A percentile compares a stretch with the other conserved stretches of the same genome.
These are phyloP conservation scores for Lodderomyces parapsilosis DNA, from an alignment of 1,139 yeast genomes.

Conservation along the genomic window DNA sequence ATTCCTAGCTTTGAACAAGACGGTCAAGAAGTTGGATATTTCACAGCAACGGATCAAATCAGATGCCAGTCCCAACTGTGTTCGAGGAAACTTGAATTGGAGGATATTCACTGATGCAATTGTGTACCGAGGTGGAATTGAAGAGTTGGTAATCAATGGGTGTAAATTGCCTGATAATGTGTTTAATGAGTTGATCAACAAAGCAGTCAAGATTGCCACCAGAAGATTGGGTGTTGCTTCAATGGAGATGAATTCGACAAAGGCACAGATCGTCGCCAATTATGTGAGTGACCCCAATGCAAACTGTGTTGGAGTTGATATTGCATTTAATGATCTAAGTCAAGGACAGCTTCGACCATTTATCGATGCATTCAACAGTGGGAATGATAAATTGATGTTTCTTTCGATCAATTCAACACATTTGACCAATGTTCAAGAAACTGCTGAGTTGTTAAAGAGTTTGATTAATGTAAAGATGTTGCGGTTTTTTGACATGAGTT, in stretches of 20 bases:
- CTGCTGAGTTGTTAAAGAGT: conserved; percentile 49
- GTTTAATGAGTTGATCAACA: conserved; percentile 50
- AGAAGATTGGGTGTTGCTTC: conserved; percentile 77
- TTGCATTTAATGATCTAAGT: conserved; percentile 77
- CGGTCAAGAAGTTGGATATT: conserved; percentile 70
- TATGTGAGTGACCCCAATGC: conserved; percentile 60
- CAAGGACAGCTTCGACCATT: conserved; percentile 53
- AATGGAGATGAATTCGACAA: conserved; percentile 58
- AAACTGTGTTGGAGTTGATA: conserved; percentile 75
- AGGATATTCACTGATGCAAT: conserved; percentile 59
- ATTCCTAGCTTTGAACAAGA: conserved; percentile 57
- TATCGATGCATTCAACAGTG: conserved; percentile 38
- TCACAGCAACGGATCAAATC: conserved; percentile 68
- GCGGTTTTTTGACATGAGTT: conserved; percentile 74
- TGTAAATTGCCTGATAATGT: conserved; percentile 58
- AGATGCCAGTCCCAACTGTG: conserved; percentile 42
- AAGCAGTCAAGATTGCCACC: conserved; percentile 55
- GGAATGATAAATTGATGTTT: conserved; percentile 44
- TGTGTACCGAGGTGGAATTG: conserved; percentile 65
- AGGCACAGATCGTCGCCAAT: conserved; percentile 53
- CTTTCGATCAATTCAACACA: conserved; percentile 74
- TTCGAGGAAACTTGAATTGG: conserved; percentile 80
- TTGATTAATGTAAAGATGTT: conserved; percentile 55
- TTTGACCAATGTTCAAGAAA: conserved; percentile 53
- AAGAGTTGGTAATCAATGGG: conserved; percentile 81